A percentile compares a stretch with the other conserved stretches of the same genome.
Evolutionary conservation across 192 early-diverging fungal genomes (phyloP).

Genomic region (Backusella morwellensis): DNA sequence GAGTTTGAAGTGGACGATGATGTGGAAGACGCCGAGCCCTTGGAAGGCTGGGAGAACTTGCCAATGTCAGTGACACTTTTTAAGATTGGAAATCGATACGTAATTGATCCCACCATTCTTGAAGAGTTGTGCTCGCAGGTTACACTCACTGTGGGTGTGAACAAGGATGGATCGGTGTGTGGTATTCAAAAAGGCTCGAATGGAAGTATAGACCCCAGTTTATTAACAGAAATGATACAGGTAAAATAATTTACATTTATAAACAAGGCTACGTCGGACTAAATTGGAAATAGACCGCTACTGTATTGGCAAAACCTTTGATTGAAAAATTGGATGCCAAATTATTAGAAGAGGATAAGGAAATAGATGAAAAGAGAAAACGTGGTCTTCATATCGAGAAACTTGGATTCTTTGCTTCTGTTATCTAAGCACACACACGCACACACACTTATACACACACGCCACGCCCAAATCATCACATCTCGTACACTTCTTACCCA

Average conservation of each 20-base stretch:
- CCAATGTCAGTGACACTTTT: constrained; percentile 85
- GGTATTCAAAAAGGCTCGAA: constrained; percentile 80
- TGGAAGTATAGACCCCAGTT: constrained; percentile 74
- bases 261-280: neutral
- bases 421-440: constrained; percentile 16
- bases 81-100: constrained; percentile 82
- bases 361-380: constrained; percentile 41
- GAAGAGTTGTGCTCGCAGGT: constrained; percentile 90
- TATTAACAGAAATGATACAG: constrained; percentile 81
- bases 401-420: constrained; percentile 57
- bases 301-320: constrained; percentile 45
- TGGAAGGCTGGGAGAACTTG: constrained; percentile 75
- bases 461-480: neutral
- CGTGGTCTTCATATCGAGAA: constrained; percentile 46
- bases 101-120: constrained; percentile 84
- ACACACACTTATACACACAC: neutral
- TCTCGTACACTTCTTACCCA: neutral
- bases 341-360: constrained; percentile 45
- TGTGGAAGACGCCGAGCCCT: constrained; percentile 75
- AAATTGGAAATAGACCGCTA: constrained; percentile 35
- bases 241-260: constrained; percentile 29
- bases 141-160: constrained; percentile 78
- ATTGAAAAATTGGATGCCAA: constrained; percentile 48
- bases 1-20: constrained; percentile 95
- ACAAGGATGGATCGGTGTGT: constrained; percentile 77